Base-by-base conservation (phyloP, 495 filamentous ascomycete genomes). In the Penicillium canariense region DNA sequence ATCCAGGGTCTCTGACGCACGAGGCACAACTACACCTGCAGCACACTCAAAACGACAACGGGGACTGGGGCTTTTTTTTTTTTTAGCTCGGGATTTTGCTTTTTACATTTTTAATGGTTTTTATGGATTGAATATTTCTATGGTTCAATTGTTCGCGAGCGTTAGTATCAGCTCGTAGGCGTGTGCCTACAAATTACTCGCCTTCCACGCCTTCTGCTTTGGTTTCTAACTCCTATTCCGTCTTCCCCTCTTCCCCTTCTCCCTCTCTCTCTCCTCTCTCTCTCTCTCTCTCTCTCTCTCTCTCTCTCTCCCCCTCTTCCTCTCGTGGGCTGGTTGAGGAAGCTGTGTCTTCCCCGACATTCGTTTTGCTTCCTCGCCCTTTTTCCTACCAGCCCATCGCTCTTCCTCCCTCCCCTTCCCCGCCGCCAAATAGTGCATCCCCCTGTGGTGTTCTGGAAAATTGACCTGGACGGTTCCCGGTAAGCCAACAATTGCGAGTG, bases 21-120 rank as follows among this genome's bases (percentile, higher is more conserved):
- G 65, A 65, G 65, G 65, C 65, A 68, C 65, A 65, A 68, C 59
- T 62, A 65, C 60, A 66, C 65, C 62, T 68, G 65, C 65, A 68
- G 65, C 59, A 60, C 46, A 28, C 65, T 68, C 65, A 66, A 68
- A 68, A 68, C 65, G 65, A 65, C 56, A 56, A 65, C 39, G 42
- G 51, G 40, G 44, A 59, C 55, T 57, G 55, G 58, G 61, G 58
- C 55, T 27, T 53, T 56, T 56, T 58, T 52, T 55, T 58, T 59
- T 57, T 52, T 50, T 49, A 39, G 35, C 35, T 39, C 15, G 15
- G 35, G 8, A 49, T 54, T 52, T 60, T 53, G 31, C 15, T 57
- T 51, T 63, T 46, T 49, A 28, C 55, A 22, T 52, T 11, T 47
- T 28, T 51, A 44, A 30, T 20, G 8, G 25, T 30, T 44, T 45